These are phyloP conservation scores for Russula virescens DNA, from an alignment of 768 basidiomycete genomes.

Conservation along the genomic window DNA sequence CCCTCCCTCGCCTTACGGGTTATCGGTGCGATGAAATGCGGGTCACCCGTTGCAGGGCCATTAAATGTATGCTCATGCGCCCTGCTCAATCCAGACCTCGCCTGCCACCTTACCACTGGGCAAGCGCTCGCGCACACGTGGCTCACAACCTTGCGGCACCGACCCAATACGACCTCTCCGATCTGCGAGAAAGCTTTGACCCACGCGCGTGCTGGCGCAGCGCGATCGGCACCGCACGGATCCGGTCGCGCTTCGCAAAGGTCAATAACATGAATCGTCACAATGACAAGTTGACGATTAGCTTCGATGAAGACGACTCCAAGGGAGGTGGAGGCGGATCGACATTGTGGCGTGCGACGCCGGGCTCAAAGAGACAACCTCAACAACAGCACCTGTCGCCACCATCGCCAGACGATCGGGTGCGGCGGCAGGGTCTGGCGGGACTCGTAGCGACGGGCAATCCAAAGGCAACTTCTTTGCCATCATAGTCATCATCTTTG, in stretches of 20 bases:
- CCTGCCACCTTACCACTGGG: conserved; percentile 67
- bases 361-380: too few species aligned
- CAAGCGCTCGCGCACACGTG: conserved; percentile 72
- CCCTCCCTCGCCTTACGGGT: not conserved
- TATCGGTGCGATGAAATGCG: not conserved
- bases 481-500: not conserved
- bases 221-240: conserved; percentile 54
- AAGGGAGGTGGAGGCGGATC: not conserved
- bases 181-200: conserved; percentile 80
- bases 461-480: too few species aligned
- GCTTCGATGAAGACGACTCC: not conserved
- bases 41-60: conserved; percentile 56
- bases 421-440: not conserved
- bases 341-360: not conserved
- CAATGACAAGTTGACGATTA: not conserved
- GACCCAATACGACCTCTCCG: conserved; percentile 69
- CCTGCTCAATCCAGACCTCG: too few species aligned
- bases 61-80: conserved; percentile 87
- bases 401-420: not conserved
- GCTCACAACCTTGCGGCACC: conserved; percentile 64
- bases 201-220: conserved; percentile 66
- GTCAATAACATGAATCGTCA: too few species aligned
- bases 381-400: not conserved
- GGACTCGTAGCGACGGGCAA: not conserved
- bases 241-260: not conserved